A percentile compares a stretch with the other conserved stretches of the same genome.
These are phyloP conservation scores for Rauvolfia tetraphylla DNA, from an alignment of 257 asterid species.

Conservation along the genomic window DNA sequence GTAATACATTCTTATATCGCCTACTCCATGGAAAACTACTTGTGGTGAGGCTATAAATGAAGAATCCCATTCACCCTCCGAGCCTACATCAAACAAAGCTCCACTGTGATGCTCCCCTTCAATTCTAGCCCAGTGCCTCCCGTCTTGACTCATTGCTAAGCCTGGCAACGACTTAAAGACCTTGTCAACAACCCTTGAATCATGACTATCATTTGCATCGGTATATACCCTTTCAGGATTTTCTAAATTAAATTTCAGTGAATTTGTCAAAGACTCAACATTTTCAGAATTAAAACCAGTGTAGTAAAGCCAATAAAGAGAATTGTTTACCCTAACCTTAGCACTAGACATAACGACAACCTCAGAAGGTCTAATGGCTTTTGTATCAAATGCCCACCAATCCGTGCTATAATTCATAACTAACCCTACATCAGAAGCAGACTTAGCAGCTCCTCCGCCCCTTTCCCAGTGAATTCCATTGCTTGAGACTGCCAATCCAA, in stretches of 20 bases:
- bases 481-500: conserved; percentile 81
- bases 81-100: conserved; percentile 69
- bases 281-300: conserved; percentile 53
- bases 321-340: conserved; percentile 52
- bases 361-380: conserved; percentile 63
- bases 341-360: conserved; percentile 79
- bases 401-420: conserved; percentile 62
- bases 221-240: conserved; percentile 18
- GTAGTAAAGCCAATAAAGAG: conserved; percentile 87
- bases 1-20: conserved; percentile 85
- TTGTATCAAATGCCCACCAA: conserved; percentile 97
- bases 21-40: conserved; percentile 56
- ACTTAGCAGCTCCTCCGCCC: conserved; percentile 42
- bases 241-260: conserved; percentile 17
- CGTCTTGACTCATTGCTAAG: conserved; percentile 92
- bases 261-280: conserved; percentile 18
- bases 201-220: background rate
- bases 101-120: conserved; percentile 96
- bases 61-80: conserved; percentile 78
- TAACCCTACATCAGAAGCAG: conserved; percentile 67
- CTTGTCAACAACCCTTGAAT: conserved; percentile 9
- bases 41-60: conserved; percentile 71
- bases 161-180: conserved; percentile 72
- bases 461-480: conserved; percentile 96
- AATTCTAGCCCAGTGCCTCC: conserved; percentile 90